Conservation (phyloP, 2,329 filamentous ascomycete species). For the Talaromyces sp. region DNA sequence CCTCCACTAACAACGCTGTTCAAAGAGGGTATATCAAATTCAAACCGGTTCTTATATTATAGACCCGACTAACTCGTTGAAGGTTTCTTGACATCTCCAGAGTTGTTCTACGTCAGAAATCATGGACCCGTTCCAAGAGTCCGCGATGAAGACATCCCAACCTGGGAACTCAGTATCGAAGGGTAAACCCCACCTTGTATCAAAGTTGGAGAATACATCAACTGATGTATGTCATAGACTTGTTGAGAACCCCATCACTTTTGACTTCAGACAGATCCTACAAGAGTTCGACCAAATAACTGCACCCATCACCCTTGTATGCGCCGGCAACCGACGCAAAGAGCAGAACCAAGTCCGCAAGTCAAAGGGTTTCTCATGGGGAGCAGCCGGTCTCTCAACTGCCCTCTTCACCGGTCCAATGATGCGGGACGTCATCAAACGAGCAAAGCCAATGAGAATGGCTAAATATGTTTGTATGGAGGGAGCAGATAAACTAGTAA, state of each 20-base stretch:
- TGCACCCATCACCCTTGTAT: constrained; percentile 83
- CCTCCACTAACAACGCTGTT: constrained; percentile 75
- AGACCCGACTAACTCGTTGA: not conserved
- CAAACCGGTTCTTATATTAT: not conserved
- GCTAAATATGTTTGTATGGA: constrained; percentile 88
- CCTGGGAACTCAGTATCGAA: constrained; percentile 81
- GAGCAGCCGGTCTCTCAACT: constrained; percentile 79
- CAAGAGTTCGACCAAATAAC: constrained; percentile 75
- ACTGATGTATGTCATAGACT: constrained; percentile 45
- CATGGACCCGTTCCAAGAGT: constrained; percentile 80
- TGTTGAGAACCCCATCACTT: constrained; percentile 69
- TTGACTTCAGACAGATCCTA: constrained; percentile 70
- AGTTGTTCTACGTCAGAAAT: constrained; percentile 88
- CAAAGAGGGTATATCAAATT: constrained; percentile 48
- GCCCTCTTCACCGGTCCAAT: constrained; percentile 82
- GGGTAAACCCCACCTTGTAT: constrained; percentile 45
- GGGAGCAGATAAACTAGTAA: constrained; percentile 73
- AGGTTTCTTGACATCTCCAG: constrained; percentile 81
- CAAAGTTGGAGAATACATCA: not conserved
- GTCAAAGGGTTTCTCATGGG: constrained; percentile 93
- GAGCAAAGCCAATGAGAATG: constrained; percentile 63
- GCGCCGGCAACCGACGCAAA: constrained; percentile 86
- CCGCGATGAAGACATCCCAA: constrained; percentile 65
- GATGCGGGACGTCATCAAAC: constrained; percentile 66
- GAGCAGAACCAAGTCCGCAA: constrained; percentile 90